A percentile compares a stretch with the other conserved stretches of the same genome.
Evolutionary conservation across 2,329 filamentous ascomycete genomes (phyloP).

Genomic region (Calonectria fujianensis): DNA sequence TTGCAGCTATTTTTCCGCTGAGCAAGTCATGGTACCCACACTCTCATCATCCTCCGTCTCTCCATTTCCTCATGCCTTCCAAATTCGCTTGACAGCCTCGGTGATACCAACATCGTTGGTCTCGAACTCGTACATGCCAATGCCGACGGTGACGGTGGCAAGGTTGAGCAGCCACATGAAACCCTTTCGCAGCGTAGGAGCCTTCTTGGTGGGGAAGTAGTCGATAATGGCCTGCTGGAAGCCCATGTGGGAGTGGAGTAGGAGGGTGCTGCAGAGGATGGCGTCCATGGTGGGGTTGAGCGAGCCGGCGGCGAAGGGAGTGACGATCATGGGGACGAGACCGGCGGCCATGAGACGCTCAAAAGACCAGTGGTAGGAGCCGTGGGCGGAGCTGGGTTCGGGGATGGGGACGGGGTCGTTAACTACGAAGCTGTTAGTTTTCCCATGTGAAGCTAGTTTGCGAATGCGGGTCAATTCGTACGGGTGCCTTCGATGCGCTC

Average conservation of each 20-base stretch:
- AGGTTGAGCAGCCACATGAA: constrained; percentile 86
- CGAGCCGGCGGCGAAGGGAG: constrained; percentile 93
- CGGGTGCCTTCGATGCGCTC: constrained; percentile 85
- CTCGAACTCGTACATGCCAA: constrained; percentile 98
- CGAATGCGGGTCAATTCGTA: constrained; percentile 65
- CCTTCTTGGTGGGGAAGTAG: constrained; percentile 85
- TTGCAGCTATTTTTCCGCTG: constrained; percentile 50
- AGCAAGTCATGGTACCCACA: constrained; percentile 47
- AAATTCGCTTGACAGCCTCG: constrained; percentile 90
- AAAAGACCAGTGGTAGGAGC: constrained; percentile 99
- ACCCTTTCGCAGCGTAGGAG: constrained; percentile 80
- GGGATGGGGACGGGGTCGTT: constrained; percentile 91
- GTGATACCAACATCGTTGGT: constrained; percentile 98
- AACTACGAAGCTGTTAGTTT: constrained; percentile 68
- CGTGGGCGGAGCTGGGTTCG: constrained; percentile 83
- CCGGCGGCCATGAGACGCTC: constrained; percentile 89
- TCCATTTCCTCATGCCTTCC: constrained; percentile 79
- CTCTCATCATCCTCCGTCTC: constrained; percentile 34
- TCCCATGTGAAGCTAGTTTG: constrained; percentile 46
- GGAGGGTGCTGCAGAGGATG: constrained; percentile 85
- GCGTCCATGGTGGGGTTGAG: constrained; percentile 94
- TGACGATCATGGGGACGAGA: constrained; percentile 89
- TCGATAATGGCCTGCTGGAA: constrained; percentile 94
- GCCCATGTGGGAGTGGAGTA: constrained; percentile 96
- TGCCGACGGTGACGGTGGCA: constrained; percentile 86